Conservation (phyloP, 768 basidiomycete species). For the Boletus huronensis region DNA sequence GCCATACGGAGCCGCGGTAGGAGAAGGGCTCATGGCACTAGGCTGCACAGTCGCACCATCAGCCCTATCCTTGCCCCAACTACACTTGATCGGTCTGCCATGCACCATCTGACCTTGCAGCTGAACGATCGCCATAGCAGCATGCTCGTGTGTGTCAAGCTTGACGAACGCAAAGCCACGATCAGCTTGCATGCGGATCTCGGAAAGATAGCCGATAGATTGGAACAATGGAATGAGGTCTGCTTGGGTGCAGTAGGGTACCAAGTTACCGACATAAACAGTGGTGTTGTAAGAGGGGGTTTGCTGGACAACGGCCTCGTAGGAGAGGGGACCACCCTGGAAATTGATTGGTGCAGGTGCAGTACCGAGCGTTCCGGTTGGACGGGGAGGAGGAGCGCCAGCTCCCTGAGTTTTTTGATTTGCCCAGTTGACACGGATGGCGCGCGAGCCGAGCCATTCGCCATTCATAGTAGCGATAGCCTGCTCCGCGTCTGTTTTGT, state of each 20-base stretch:
- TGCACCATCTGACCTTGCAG: conserved; percentile 97
- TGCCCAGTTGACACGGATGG: conserved; percentile 99
- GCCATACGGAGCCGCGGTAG: conserved; percentile 63
- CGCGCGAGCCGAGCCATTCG: conserved; percentile 97
- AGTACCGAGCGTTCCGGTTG: conserved; percentile 47
- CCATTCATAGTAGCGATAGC: conserved; percentile 99
- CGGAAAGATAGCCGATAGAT: conserved; percentile 96
- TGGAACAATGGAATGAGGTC: conserved; percentile 98
- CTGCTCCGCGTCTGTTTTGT: conserved; percentile 98
- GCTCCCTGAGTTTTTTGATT: conserved; percentile 94
- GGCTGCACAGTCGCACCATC: conserved; percentile 59
- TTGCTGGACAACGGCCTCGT: conserved; percentile 91
- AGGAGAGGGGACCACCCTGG: conserved; percentile 83
- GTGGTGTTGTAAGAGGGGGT: conserved; percentile 93
- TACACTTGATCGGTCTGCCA: conserved; percentile 95
- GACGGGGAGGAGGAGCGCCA: conserved; percentile 34
- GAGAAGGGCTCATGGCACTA: conserved; percentile 56
- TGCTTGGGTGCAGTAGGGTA: conserved; percentile 95
- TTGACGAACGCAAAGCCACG: conserved; percentile 99
- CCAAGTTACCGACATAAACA: conserved; percentile 98
- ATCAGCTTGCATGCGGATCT: conserved; percentile 99
- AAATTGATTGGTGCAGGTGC: conserved; percentile 91
- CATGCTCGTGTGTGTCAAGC: conserved; percentile 97
- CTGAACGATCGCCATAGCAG: conserved; percentile 96
- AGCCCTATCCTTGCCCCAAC: conserved; percentile 96